Conservation (phyloP, 1,284 basidiomycete species). For the Erythrobasidium hasegawianum region DNA sequence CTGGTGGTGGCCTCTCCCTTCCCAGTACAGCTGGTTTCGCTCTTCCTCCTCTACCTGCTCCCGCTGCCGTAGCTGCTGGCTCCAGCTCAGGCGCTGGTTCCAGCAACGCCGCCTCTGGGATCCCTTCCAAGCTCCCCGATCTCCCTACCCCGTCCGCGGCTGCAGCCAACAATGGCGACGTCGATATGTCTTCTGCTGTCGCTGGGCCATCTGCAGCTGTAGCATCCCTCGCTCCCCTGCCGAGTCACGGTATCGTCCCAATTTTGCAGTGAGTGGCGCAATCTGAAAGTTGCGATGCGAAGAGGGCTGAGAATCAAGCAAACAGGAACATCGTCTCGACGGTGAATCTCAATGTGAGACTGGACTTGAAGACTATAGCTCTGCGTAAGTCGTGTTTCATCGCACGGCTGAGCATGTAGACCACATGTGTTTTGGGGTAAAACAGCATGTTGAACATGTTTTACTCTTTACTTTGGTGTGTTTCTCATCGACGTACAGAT, state of each 20-base stretch:
- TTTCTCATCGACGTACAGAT: slow-evolving; percentile 1
- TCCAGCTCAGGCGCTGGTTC: too few species aligned
- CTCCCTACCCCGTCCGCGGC: neutral
- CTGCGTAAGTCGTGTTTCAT: slow-evolving; percentile 57
- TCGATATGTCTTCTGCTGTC: slow-evolving; percentile 40
- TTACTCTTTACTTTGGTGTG: slow-evolving; percentile 8
- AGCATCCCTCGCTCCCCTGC: slow-evolving; percentile 15
- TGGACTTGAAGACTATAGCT: slow-evolving; percentile 98
- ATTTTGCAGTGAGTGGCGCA: slow-evolving; percentile 48
- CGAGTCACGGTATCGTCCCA: slow-evolving; percentile 49
- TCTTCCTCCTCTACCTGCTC: slow-evolving; percentile 29
- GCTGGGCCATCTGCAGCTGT: slow-evolving; percentile 18
- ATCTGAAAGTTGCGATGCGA: neutral
- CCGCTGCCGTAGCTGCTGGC: neutral
- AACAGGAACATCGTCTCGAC: slow-evolving; percentile 93
- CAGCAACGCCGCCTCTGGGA: neutral
- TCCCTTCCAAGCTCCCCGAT: slow-evolving; percentile 6
- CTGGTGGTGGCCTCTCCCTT: slow-evolving; percentile 12
- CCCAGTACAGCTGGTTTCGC: slow-evolving; percentile 20
- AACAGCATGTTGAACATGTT: slow-evolving; percentile 32
- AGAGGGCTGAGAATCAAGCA: neutral
- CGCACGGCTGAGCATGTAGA: neutral
- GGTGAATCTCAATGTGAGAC: slow-evolving; percentile 92
- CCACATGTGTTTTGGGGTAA: neutral
- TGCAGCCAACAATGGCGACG: slow-evolving; percentile 37